Base-by-base conservation (phyloP, 345 rosid genomes). In the Ceriops decandra region DNA sequence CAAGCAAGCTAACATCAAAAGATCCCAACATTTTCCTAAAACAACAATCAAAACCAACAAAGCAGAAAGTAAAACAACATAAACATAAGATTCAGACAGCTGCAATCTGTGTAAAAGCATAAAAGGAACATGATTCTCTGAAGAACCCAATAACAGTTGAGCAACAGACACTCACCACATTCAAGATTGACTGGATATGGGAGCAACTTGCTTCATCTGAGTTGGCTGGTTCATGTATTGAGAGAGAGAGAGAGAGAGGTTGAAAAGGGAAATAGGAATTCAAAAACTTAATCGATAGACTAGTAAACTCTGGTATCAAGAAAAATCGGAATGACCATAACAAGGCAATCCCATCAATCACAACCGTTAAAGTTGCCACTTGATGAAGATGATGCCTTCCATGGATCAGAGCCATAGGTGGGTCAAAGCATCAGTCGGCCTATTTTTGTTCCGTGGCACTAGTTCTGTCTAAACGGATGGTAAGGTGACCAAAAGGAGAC, bases 321-420 rank as follows among this genome's bases (percentile, higher is more conserved):
- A 38, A 73, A 61, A 42, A 0, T 5, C 11, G 58, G 70, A 71
- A 59, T 69, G 64, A 73, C 65, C 51, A 6, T 2, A 22, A 52
- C 11, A 20, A 62, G 77, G 66, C 82, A 80, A 76, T 38, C 66
- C 56, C 68, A 58, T 68, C 61, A 68, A 76, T 81, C 74, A 67
- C 10, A 0, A 71, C 77, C 84, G 73, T 71, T 13, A 21, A 49
- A 32, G 61, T 30, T 72, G 24, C n/a, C 15, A 35, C 5, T 21
- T 7, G 71, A 52, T 59, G 24, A 31, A 47, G 38, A 17, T n/a
- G 49, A 21, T 52, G n/a, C 22, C 32, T 51, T 19, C 49, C 36
- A 36, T 60, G 21, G 21, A 74, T 77, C 76, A 62, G 22, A 72
- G n/a, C 83, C 83, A 73, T 67, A 15, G 22, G 22, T 57, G 24